Conservation (phyloP, 495 filamentous ascomycete species). For the Podospora pseudocomata region DNA sequence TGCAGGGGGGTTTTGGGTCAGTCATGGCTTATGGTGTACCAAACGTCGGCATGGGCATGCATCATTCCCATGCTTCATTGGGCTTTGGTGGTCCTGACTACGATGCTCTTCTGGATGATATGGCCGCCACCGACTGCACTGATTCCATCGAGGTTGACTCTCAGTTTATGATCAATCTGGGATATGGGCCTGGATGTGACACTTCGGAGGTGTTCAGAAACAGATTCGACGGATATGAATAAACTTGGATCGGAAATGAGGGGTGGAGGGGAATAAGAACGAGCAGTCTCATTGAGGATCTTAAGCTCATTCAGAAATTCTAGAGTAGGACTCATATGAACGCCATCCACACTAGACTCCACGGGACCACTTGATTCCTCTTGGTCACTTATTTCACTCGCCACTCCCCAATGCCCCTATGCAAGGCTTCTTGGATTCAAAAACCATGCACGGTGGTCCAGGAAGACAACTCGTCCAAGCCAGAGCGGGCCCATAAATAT, state of each 20-base stretch:
- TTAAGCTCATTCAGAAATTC: neutral
- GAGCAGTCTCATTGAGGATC: neutral
- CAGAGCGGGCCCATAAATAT: too few species aligned
- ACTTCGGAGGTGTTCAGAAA: conserved; percentile 28
- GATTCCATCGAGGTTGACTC: conserved; percentile 47
- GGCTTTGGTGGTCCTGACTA: conserved; percentile 37
- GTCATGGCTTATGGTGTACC: conserved; percentile 7
- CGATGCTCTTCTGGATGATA: conserved; percentile 60
- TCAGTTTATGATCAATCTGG: conserved; percentile 54
- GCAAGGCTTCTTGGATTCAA: too few species aligned
- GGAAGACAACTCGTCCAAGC: too few species aligned
- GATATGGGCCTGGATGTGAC: conserved; percentile 46
- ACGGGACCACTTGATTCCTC: too few species aligned
- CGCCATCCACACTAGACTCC: too few species aligned
- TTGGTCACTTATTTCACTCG: too few species aligned
- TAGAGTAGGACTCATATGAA: too few species aligned
- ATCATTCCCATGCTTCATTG: conserved; percentile 14
- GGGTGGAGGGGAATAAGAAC: neutral
- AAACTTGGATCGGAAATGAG: too few species aligned
- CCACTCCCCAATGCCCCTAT: too few species aligned
- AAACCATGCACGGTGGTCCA: too few species aligned
- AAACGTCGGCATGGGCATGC: conserved; percentile 22
- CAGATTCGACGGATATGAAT: conserved; percentile 11
- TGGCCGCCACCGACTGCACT: conserved; percentile 59
- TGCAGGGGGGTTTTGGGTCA: neutral